Percentiles rank a stretch among this genome's conserved stretches.
Evolutionary conservation across 805 yeast species (phyloP).

Genomic region (Candida patagonica): DNA sequence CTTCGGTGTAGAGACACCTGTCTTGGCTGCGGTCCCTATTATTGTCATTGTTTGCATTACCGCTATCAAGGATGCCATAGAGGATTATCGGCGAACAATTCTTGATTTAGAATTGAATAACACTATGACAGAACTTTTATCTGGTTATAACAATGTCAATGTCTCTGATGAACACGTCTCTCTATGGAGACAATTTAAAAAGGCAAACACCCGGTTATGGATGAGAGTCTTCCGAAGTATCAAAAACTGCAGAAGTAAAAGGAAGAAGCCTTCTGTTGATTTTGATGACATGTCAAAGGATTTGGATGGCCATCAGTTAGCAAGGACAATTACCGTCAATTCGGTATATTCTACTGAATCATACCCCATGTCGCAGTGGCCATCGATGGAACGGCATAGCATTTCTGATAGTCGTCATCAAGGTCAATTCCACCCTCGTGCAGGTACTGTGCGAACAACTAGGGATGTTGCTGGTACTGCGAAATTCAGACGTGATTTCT

Average conservation of each 20-base stretch:
- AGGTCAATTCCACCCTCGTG: conserved; percentile 7
- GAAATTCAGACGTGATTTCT: conserved; percentile 44
- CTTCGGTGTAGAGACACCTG: conserved; percentile 69
- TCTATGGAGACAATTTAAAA: conserved; percentile 64
- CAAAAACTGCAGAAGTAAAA: conserved; percentile 5
- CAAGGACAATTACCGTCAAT: conserved; percentile 16
- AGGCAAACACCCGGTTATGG: conserved; percentile 34
- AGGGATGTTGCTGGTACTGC: conserved; percentile 22
- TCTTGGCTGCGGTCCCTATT: conserved; percentile 70
- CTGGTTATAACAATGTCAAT: conserved; percentile 51
- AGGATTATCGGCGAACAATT: conserved; percentile 59
- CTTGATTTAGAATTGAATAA: conserved; percentile 66
- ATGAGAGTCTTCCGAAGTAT: conserved; percentile 9
- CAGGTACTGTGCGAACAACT: neutral
- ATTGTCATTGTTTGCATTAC: conserved; percentile 70
- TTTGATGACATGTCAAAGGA: conserved; percentile 8
- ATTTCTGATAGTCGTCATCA: conserved; percentile 1
- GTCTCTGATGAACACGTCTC: conserved; percentile 47
- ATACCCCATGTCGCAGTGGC: conserved; percentile 8
- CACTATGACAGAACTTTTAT: conserved; percentile 52
- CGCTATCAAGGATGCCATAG: conserved; percentile 70
- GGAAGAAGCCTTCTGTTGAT: conserved; percentile 5
- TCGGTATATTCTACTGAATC: conserved; percentile 15
- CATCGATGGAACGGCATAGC: too few species aligned
- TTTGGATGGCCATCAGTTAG: too few species aligned